A percentile compares a stretch with the other conserved stretches of the same genome.
These are phyloP conservation scores for Aspergillus piperis DNA, from an alignment of 2,329 filamentous ascomycete genomes.

Conservation along the genomic window DNA sequence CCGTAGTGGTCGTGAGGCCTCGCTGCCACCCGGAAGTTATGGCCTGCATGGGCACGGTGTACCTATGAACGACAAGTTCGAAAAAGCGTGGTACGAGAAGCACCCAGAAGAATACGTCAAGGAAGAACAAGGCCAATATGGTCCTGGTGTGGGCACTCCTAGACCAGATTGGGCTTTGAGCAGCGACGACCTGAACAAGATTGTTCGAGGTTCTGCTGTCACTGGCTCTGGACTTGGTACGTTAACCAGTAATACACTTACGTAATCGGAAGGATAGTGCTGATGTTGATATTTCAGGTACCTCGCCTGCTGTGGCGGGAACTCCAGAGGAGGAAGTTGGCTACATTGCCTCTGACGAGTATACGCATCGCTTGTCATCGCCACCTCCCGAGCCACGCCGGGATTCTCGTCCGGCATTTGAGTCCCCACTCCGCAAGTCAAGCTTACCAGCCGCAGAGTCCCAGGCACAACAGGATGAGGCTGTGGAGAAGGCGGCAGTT, in stretches of 20 bases:
- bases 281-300: slow-evolving; percentile 54
- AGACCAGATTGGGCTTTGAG: slow-evolving; percentile 80
- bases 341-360: slow-evolving; percentile 84
- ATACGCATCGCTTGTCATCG: slow-evolving; percentile 73
- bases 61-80: slow-evolving; percentile 74
- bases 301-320: slow-evolving; percentile 62
- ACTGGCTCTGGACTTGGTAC: slow-evolving; percentile 56
- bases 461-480: slow-evolving; percentile 18
- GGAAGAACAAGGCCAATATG: slow-evolving; percentile 71
- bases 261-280: neutral
- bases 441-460: slow-evolving; percentile 55
- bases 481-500: slow-evolving; percentile 1
- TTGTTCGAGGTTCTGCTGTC: slow-evolving; percentile 71
- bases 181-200: slow-evolving; percentile 84
- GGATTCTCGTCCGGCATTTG: slow-evolving; percentile 48
- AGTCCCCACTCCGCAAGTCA: slow-evolving; percentile 56
- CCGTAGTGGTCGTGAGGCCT: slow-evolving; percentile 69
- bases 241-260: slow-evolving; percentile 6
- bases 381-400: slow-evolving; percentile 52
- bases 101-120: slow-evolving; percentile 76
- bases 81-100: slow-evolving; percentile 89
- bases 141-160: slow-evolving; percentile 58
- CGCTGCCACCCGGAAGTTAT: slow-evolving; percentile 83
- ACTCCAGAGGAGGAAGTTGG: slow-evolving; percentile 91
- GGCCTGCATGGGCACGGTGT: slow-evolving; percentile 87